Percentiles rank a stretch among this genome's conserved stretches.
phyloP scores from a whole-genome alignment of 1,284 basidiomycete genomes.

The Microbotryomycetes sp. region DNA sequence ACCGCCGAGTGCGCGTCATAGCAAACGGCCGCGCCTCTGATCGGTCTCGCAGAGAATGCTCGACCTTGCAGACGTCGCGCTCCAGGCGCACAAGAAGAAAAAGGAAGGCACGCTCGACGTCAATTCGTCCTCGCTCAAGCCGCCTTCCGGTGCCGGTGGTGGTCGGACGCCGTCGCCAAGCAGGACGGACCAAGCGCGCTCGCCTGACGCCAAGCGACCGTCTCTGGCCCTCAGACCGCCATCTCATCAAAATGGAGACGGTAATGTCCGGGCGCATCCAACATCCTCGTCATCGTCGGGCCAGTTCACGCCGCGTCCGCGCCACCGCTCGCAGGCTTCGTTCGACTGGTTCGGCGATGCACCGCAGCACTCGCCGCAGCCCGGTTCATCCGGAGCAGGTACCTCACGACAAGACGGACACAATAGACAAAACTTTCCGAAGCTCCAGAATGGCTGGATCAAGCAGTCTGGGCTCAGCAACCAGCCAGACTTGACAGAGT shows the following conservation, averaged over 20 bases:
- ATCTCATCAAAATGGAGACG: background rate
- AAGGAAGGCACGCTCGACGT: background rate
- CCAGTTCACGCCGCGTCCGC: background rate
- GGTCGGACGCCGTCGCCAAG: background rate
- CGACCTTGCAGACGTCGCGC: slow-evolving; percentile 17
- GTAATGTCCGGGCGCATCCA: background rate
- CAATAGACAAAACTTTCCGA: background rate
- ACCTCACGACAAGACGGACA: background rate
- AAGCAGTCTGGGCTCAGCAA: background rate
- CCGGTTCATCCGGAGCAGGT: background rate
- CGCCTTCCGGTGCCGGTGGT: too few species aligned
- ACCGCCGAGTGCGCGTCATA: too few species aligned
- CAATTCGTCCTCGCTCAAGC: too few species aligned
- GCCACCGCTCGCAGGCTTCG: slow-evolving; percentile 19
- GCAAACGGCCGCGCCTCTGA: too few species aligned
- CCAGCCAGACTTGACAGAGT: background rate
- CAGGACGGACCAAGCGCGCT: background rate
- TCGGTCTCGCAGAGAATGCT: too few species aligned
- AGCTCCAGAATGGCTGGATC: background rate
- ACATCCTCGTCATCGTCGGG: background rate
- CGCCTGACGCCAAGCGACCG: background rate
- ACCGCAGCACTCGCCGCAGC: background rate
- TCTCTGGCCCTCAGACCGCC: background rate
- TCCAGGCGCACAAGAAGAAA: slow-evolving; percentile 1
- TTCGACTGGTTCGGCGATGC: slow-evolving; percentile 27